Conservation (phyloP, 164 flowering plant species). For the Paratinospora sagittata region DNA sequence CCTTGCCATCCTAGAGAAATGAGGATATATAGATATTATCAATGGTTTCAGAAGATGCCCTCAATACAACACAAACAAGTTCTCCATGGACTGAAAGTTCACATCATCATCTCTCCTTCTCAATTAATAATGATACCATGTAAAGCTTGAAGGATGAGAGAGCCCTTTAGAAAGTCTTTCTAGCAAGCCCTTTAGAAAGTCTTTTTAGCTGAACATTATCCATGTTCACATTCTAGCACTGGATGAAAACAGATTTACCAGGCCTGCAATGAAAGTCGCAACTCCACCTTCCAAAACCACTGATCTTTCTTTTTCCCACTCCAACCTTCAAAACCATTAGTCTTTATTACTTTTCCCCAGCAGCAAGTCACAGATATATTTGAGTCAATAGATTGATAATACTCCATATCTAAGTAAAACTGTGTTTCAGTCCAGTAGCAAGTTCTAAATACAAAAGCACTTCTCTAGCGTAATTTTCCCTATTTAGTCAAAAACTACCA, state of each 20-base stretch:
- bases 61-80: too few relatives aligned
- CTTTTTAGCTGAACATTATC: too few relatives aligned
- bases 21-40: too few relatives aligned
- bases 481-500: too few relatives aligned
- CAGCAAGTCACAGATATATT: neutral
- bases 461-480: too few relatives aligned
- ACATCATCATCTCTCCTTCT: neutral
- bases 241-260: neutral
- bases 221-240: neutral
- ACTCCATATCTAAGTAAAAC: neutral
- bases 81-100: neutral
- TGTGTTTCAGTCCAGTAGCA: neutral
- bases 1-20: too few relatives aligned
- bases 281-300: neutral
- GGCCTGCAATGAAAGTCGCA: neutral
- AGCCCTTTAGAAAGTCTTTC: too few relatives aligned
- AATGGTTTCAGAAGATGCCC: too few relatives aligned
- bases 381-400: neutral
- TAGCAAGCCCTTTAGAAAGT: too few relatives aligned
- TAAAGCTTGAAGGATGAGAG: neutral
- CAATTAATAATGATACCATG: neutral
- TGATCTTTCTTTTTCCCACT: neutral
- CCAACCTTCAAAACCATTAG: neutral
- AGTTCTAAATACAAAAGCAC: neutral
- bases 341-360: neutral